These are phyloP conservation scores for Sherardia arvensis DNA, from an alignment of 257 asterid genomes.

Conservation along the genomic window DNA sequence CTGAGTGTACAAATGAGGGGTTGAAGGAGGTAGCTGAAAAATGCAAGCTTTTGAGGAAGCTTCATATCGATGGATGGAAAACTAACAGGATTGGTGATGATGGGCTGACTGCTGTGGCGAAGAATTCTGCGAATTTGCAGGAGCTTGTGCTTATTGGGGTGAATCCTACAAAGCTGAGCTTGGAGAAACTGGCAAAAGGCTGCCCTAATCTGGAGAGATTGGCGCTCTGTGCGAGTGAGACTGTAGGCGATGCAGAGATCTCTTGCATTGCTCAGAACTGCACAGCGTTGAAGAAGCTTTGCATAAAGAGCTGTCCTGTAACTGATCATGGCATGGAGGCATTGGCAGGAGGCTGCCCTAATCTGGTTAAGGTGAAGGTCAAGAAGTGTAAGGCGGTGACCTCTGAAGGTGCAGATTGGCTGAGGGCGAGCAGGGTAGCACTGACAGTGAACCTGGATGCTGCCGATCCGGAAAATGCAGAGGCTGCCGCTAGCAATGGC, in stretches of 20 bases:
- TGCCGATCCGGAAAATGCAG: constrained; percentile 39
- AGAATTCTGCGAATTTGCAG: constrained; percentile 52
- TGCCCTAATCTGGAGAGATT: constrained; percentile 71
- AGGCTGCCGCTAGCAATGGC: constrained; percentile 40
- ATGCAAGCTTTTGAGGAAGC: constrained; percentile 58
- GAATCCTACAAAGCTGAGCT: constrained; percentile 54
- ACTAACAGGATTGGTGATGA: constrained; percentile 72
- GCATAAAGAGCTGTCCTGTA: constrained; percentile 86
- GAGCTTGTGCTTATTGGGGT: constrained; percentile 84
- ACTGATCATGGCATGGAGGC: constrained; percentile 81
- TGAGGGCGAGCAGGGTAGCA: constrained; percentile 59
- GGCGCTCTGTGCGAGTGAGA: constrained; percentile 83
- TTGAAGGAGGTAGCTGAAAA: constrained; percentile 49
- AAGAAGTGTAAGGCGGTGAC: constrained; percentile 89
- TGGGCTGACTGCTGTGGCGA: constrained; percentile 71
- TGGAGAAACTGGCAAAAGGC: constrained; percentile 49
- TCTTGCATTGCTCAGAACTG: constrained; percentile 74
- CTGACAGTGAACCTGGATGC: constrained; percentile 70
- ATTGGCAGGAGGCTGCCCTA: constrained; percentile 85
- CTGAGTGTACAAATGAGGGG: constrained; percentile 68
- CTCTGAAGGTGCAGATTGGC: constrained; percentile 63
- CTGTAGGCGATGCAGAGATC: constrained; percentile 76
- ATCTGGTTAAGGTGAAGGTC: constrained; percentile 82
- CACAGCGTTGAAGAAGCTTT: constrained; percentile 60
- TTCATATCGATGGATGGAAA: constrained; percentile 89